Evolutionary conservation across 495 filamentous ascomycete genomes (phyloP).

Genomic region (Neurospora sp.): DNA sequence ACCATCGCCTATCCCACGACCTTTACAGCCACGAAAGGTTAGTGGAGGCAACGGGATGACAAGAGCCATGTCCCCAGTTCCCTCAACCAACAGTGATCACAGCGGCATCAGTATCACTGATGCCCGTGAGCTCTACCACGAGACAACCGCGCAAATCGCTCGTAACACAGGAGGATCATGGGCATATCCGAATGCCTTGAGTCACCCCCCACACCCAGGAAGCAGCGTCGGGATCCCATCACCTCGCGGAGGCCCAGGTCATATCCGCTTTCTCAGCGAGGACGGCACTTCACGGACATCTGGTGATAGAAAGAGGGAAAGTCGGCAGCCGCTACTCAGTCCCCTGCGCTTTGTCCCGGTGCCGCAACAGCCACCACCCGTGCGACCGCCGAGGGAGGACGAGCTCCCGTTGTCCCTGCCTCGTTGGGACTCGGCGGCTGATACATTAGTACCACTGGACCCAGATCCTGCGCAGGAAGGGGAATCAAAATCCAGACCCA

Average conservation of each 20-base stretch:
- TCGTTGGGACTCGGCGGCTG: neutral
- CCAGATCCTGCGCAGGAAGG: neutral
- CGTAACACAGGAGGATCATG: neutral
- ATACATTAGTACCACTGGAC: neutral
- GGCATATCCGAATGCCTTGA: neutral
- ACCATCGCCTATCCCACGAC: neutral
- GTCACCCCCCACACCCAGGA: neutral
- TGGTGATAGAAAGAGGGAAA: neutral
- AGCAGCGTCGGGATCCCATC: neutral
- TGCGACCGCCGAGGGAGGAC: constrained; percentile 1
- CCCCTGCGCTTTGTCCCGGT: neutral
- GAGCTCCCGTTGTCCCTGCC: neutral
- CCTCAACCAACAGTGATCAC: neutral
- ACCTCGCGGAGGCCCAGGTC: neutral
- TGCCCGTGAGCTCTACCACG: constrained; percentile 13
- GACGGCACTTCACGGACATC: neutral
- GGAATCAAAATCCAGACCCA: neutral
- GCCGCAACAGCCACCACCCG: neutral
- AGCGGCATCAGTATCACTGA: neutral
- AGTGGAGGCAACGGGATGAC: neutral
- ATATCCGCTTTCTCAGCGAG: neutral
- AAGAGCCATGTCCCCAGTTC: neutral
- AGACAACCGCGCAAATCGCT: constrained; percentile 12
- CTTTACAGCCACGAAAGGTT: neutral
- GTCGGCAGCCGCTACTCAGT: neutral